Evolutionary conservation across 768 basidiomycete genomes (phyloP).

Genomic region (Zangia roseola): DNA sequence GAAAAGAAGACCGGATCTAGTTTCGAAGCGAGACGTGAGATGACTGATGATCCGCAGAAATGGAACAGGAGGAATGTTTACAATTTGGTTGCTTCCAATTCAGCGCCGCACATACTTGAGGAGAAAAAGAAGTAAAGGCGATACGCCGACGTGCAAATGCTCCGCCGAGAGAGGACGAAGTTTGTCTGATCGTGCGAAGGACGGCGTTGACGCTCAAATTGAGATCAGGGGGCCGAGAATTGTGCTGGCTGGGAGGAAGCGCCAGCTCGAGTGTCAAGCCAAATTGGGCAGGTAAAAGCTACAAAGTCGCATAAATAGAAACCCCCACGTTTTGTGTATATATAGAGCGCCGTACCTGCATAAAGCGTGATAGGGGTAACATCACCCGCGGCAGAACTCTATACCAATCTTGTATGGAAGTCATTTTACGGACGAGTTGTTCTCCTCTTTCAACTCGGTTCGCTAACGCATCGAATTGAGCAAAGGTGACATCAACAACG

Average conservation of each 20-base stretch:
- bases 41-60: constrained; percentile 19
- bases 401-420: constrained; percentile 45
- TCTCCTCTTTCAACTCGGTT: constrained; percentile 44
- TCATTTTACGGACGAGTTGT: constrained; percentile 31
- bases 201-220: constrained; percentile 86
- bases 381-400: constrained; percentile 51
- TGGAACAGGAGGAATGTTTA: constrained; percentile 38
- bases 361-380: constrained; percentile 69
- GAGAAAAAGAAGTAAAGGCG: constrained; percentile 90
- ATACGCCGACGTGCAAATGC: constrained; percentile 67
- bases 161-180: constrained; percentile 50
- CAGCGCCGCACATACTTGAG: constrained; percentile 83
- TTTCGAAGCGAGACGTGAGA: constrained; percentile 18
- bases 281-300: constrained; percentile 60
- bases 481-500: constrained; percentile 80
- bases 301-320: constrained; percentile 13
- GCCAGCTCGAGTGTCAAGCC: constrained; percentile 85
- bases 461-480: constrained; percentile 76
- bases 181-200: constrained; percentile 77
- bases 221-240: constrained; percentile 60
- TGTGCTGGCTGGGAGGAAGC: constrained; percentile 47
- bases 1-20: constrained; percentile 95
- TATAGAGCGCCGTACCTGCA: constrained; percentile 53
- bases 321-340: constrained; percentile 4
- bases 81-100: constrained; percentile 99